phyloP scores from a whole-genome alignment of 306 rosid species.

The Adenanthera pavonina region DNA sequence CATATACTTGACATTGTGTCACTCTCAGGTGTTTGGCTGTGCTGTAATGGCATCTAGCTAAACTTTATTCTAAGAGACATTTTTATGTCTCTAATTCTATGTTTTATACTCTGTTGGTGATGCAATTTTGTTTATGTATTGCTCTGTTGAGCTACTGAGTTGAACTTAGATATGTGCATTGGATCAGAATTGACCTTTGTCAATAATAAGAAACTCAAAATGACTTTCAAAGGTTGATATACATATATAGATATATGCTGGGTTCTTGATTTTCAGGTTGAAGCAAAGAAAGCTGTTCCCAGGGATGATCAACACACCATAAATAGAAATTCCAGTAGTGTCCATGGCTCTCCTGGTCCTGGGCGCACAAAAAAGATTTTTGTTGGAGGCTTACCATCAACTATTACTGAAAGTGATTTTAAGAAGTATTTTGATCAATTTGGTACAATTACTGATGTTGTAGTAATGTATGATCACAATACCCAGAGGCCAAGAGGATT shows the following conservation, averaged over 20 bases:
- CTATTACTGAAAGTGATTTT: slow-evolving; percentile 82
- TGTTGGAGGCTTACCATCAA: slow-evolving; percentile 91
- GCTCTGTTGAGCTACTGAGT: slow-evolving; percentile 1
- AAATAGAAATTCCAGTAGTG: slow-evolving; percentile 55
- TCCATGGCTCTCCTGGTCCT: slow-evolving; percentile 78
- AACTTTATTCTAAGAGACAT: not conserved
- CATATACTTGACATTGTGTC: slow-evolving; percentile 31
- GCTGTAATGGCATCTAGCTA: slow-evolving; percentile 7
- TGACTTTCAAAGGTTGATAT: slow-evolving; percentile 37
- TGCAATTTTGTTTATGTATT: not conserved
- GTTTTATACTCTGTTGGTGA: slow-evolving; percentile 22
- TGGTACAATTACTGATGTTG: slow-evolving; percentile 85
- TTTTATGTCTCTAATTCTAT: not conserved
- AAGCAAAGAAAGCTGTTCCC: slow-evolving; percentile 97
- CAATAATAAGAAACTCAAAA: slow-evolving; percentile 20
- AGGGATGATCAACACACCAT: slow-evolving; percentile 79
- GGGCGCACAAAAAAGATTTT: slow-evolving; percentile 88
- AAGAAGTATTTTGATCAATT: slow-evolving; percentile 86
- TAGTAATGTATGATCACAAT: slow-evolving; percentile 96
- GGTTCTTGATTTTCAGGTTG: slow-evolving; percentile 70
- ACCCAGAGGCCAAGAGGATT: slow-evolving; percentile 97
- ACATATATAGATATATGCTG: slow-evolving; percentile 10
- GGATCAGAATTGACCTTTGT: slow-evolving; percentile 30
- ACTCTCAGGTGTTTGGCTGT: slow-evolving; percentile 24
- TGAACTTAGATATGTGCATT: slow-evolving; percentile 44